phyloP scores from a whole-genome alignment of 2,329 filamentous ascomycete genomes.

The Lecanicillium sp. region DNA sequence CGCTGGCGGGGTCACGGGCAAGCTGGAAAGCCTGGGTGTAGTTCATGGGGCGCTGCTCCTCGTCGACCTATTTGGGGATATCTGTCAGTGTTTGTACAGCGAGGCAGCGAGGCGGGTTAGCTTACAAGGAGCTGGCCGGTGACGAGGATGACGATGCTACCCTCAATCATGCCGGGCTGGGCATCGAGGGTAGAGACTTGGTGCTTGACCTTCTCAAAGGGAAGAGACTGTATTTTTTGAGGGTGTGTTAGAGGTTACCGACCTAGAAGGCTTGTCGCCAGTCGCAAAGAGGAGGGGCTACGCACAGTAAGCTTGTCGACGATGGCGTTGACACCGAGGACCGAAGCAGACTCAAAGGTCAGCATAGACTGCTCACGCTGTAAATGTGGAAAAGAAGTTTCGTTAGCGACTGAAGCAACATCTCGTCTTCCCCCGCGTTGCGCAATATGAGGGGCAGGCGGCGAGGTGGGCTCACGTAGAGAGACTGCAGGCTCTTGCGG shows the following conservation, averaged over 20 bases:
- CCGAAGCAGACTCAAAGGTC: conserved; percentile 74
- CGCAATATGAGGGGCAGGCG: conserved; percentile 7
- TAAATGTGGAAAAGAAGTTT: conserved; percentile 8
- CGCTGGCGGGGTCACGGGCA: conserved; percentile 51
- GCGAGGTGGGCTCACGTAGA: conserved; percentile 66
- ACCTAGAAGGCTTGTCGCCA: background rate
- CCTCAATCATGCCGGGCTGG: conserved; percentile 62
- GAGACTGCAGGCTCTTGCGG: conserved; percentile 55
- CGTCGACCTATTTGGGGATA: conserved; percentile 62
- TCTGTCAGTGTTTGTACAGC: background rate
- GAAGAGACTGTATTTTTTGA: conserved; percentile 57
- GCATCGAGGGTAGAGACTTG: conserved; percentile 71
- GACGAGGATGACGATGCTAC: conserved; percentile 78
- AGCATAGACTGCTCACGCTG: conserved; percentile 84
- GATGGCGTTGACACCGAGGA: conserved; percentile 60
- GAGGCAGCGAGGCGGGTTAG: conserved; percentile 15
- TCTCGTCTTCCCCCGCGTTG: background rate
- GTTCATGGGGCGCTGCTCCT: conserved; percentile 79
- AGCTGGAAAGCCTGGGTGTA: conserved; percentile 90
- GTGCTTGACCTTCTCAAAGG: conserved; percentile 78
- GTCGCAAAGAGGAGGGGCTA: conserved; percentile 11
- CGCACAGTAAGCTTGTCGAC: conserved; percentile 75
- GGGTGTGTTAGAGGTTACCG: conserved; percentile 5
- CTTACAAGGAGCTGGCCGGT: conserved; percentile 79
- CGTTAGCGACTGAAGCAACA: background rate